These are phyloP conservation scores for Boletus holoroseus DNA, from an alignment of 1,284 basidiomycete species.

Conservation along the genomic window DNA sequence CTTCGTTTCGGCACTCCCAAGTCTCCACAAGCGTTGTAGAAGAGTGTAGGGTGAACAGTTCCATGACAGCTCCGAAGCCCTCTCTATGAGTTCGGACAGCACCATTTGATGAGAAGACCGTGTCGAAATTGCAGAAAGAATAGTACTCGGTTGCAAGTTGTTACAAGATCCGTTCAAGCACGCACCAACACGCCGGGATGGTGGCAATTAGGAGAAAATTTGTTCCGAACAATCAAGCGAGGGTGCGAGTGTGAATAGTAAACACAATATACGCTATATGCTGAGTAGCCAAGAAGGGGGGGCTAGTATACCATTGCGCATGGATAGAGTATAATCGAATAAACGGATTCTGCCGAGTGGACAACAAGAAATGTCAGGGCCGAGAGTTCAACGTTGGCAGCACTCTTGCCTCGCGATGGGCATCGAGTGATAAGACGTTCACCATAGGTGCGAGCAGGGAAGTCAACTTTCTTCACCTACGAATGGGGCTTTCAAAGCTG, in stretches of 20 bases:
- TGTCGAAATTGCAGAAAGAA: background rate
- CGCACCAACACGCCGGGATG: background rate
- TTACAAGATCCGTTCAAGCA: background rate
- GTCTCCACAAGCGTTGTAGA: slow-evolving; percentile 6
- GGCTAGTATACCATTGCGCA: slow-evolving; percentile 6
- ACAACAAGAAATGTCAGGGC: slow-evolving; percentile 7
- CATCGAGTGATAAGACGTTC: background rate
- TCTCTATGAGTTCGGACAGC: slow-evolving; percentile 8
- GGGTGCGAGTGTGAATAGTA: background rate
- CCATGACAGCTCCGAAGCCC: slow-evolving; percentile 1
- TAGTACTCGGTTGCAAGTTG: background rate
- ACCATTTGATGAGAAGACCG: slow-evolving; percentile 8
- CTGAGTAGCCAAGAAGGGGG: slow-evolving; percentile 6
- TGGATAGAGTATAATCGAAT: slow-evolving; percentile 12
- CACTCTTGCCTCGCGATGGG: background rate
- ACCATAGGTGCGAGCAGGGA: background rate
- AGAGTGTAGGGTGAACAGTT: background rate
- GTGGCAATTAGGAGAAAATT: background rate
- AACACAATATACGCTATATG: slow-evolving; percentile 13
- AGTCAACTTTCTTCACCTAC: slow-evolving; percentile 6
- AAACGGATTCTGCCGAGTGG: slow-evolving; percentile 1
- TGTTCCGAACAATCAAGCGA: background rate
- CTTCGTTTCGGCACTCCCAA: background rate
- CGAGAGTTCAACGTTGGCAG: background rate
- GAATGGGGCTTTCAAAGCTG: slow-evolving; percentile 17